phyloP scores from a whole-genome alignment of 495 filamentous ascomycete species.

The Xylaria bambusicola region DNA sequence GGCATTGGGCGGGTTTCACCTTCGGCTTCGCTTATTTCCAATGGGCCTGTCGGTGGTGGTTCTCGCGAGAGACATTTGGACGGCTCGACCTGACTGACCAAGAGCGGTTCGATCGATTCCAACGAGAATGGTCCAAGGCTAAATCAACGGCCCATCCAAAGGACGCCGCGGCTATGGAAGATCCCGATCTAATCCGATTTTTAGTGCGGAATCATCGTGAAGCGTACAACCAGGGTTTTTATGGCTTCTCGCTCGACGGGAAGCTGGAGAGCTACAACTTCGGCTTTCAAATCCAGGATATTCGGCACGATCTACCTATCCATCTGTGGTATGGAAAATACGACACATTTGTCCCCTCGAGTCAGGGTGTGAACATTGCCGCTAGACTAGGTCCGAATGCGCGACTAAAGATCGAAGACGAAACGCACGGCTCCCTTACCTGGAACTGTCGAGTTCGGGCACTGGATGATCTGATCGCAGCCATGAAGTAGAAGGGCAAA shows the following conservation, averaged over 20 bases:
- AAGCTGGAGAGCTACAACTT: constrained; percentile 33
- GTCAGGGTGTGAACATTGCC: constrained; percentile 11
- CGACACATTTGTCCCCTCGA: constrained; percentile 20
- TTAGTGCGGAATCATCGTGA: constrained; percentile 25
- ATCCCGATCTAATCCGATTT: background rate
- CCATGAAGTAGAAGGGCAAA: no score
- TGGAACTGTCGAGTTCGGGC: constrained; percentile 19
- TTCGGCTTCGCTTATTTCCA: constrained; percentile 23
- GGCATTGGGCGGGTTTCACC: constrained; percentile 26
- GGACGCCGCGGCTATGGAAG: constrained; percentile 9
- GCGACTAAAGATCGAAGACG: constrained; percentile 16
- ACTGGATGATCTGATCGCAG: constrained; percentile 8
- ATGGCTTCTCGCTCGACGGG: constrained; percentile 31
- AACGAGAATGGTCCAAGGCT: background rate
- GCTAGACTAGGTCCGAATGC: constrained; percentile 16
- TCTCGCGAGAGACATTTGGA: constrained; percentile 17
- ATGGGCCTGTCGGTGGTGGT: constrained; percentile 19
- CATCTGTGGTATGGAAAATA: constrained; percentile 40
- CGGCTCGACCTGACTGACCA: constrained; percentile 19
- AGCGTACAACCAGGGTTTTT: constrained; percentile 33
- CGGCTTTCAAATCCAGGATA: constrained; percentile 39
- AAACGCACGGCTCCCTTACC: constrained; percentile 15
- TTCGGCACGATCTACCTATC: constrained; percentile 28
- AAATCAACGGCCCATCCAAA: constrained; percentile 4
- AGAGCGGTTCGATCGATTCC: constrained; percentile 11